phyloP scores from a whole-genome alignment of 148 eudicot species.

The Persicaria tinctoria region DNA sequence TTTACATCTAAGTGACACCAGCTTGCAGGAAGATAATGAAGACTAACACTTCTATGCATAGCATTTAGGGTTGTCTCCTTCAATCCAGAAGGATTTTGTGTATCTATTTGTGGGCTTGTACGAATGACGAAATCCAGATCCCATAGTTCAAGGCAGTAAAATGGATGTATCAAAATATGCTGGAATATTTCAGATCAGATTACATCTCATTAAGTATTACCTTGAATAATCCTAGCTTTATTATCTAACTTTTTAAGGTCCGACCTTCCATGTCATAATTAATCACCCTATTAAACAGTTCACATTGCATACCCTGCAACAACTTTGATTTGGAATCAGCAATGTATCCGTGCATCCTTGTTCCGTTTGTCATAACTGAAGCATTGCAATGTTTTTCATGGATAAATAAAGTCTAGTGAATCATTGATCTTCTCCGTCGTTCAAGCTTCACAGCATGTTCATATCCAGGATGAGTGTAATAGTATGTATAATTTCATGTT shows the following conservation, averaged over 20 bases:
- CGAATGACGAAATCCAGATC: neutral
- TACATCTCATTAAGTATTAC: no score
- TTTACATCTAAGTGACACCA: neutral
- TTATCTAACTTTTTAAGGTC: no score
- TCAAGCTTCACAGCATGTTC: neutral
- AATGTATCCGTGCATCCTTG: neutral
- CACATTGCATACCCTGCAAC: no score
- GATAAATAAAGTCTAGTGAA: neutral
- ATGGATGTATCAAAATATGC: no score
- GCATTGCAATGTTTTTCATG: neutral
- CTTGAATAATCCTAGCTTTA: no score
- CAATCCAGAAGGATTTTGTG: neutral
- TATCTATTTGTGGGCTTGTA: neutral
- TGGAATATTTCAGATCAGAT: no score
- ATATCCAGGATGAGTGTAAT: neutral
- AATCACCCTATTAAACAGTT: neutral
- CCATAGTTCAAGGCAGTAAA: neutral
- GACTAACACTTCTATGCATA: neutral
- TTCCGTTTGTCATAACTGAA: neutral
- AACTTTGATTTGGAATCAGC: neutral
- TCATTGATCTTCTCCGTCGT: neutral
- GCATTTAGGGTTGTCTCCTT: neutral
- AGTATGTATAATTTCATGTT: neutral
- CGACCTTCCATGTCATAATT: no score
- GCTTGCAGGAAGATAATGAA: neutral